Base-by-base conservation (phyloP, 768 basidiomycete genomes). In the Lentinula detonsa region DNA sequence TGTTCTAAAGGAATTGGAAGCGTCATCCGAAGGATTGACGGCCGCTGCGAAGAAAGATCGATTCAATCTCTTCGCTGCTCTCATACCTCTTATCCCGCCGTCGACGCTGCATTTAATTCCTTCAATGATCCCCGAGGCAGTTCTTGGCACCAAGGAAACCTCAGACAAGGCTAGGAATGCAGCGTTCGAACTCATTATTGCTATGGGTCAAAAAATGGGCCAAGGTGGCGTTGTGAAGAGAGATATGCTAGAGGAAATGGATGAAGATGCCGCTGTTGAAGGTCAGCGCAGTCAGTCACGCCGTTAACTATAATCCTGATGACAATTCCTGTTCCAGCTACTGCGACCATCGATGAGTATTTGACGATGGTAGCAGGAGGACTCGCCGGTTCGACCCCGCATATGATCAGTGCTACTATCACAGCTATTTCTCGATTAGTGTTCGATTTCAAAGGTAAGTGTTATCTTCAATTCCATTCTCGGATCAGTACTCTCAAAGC, bases 361-460 rank as follows among this genome's bases (percentile, higher is more conserved):
- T 80, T 98, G 77, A 99, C 91, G 3, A 98, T 99, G 95, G 78
- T 98, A 33, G 92, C 92, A 40, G 95, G 94, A 65, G 97, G 97
- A 61, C 75, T 98, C 51, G 95, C 94, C 8, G 95, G 93, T 21
- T 88, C 91, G 13, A 91, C 86, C 10, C 95, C 96, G 0, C 97
- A 99, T 70, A 98, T 97, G 94, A 96, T 98, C 71, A 96, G 95
- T 69, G 97, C 97, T 1, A 93, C 93, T 1, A 86, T 98, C 57
- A 98, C 95, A 5, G 93, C 94, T 0, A 85, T 99, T 58, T 95
- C 95, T 2, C 85, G 97, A 23, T 79, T 98, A 11, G 80, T 98
- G 16, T 99, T 98, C 70, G 97, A 98, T 74, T 99, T 95, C 78
- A 94, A 90, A 81, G 87, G 95, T 94, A 57, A 43, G 76, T 70